A percentile compares a stretch with the other conserved stretches of the same genome.
Evolutionary conservation across 345 rosid genomes (phyloP).

Genomic region (Geranium brycei): DNA sequence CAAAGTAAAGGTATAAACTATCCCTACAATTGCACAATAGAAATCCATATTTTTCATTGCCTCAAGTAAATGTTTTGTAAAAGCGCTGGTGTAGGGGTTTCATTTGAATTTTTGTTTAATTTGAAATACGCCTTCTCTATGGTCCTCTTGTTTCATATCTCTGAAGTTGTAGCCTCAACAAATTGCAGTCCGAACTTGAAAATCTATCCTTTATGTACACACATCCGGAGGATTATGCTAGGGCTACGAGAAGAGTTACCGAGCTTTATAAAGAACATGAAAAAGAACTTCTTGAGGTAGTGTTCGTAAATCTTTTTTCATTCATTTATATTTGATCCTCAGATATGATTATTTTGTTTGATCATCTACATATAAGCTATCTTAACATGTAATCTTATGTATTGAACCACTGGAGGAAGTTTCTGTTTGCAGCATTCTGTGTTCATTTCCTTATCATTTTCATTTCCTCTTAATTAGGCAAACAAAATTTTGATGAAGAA

Average conservation of each 20-base stretch:
- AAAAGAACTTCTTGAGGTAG: constrained; percentile 77
- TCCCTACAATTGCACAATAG: background rate
- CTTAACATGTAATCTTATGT: background rate
- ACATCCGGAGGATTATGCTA: constrained; percentile 73
- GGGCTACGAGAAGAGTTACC: constrained; percentile 65
- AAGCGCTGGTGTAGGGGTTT: background rate
- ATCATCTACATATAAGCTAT: constrained; percentile 1
- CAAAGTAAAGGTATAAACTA: constrained; percentile 63
- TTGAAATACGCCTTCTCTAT: constrained; percentile 1
- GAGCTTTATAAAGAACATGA: constrained; percentile 82
- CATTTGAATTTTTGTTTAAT: too few species aligned
- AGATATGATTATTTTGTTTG: background rate
- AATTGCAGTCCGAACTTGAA: constrained; percentile 89
- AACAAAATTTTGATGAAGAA: constrained; percentile 76
- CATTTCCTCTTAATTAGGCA: constrained; percentile 33
- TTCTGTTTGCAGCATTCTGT: too few species aligned
- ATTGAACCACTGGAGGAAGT: too few species aligned
- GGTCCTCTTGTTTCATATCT: background rate
- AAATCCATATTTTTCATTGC: background rate
- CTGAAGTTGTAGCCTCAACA: constrained; percentile 4
- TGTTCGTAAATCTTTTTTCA: background rate
- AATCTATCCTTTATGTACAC: constrained; percentile 89
- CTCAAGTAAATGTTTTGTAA: background rate
- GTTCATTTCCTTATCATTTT: background rate
- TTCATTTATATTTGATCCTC: background rate